phyloP scores from a whole-genome alignment of 495 filamentous ascomycete species.

The Articulospora tetracladia region DNA sequence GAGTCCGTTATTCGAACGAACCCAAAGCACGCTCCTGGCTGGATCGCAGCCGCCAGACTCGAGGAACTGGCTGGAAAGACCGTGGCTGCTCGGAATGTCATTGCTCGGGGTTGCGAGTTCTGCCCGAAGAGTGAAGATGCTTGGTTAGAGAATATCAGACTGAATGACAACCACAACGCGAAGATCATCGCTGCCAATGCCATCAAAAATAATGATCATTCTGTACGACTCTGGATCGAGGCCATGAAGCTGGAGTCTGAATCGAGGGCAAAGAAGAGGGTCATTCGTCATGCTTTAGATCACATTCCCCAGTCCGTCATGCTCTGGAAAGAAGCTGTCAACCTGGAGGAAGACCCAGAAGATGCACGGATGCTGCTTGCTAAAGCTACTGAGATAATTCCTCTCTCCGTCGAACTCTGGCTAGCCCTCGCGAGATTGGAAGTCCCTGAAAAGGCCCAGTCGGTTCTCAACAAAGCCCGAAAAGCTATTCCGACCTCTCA shows the following conservation, averaged over 20 bases:
- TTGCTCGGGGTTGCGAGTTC: slow-evolving; percentile 79
- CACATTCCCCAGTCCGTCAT: slow-evolving; percentile 87
- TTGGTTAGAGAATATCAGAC: slow-evolving; percentile 91
- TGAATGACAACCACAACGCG: slow-evolving; percentile 88
- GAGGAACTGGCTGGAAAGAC: slow-evolving; percentile 91
- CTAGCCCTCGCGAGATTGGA: slow-evolving; percentile 87
- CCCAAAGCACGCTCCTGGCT: slow-evolving; percentile 90
- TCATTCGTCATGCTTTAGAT: slow-evolving; percentile 82
- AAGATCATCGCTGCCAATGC: slow-evolving; percentile 95
- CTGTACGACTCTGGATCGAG: slow-evolving; percentile 85
- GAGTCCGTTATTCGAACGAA: slow-evolving; percentile 96
- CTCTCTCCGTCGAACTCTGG: slow-evolving; percentile 90
- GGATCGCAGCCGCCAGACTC: slow-evolving; percentile 90
- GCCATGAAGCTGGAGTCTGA: slow-evolving; percentile 91
- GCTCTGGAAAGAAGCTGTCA: slow-evolving; percentile 97
- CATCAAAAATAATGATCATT: slow-evolving; percentile 85
- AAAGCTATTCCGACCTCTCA: slow-evolving; percentile 88
- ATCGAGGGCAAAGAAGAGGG: slow-evolving; percentile 76
- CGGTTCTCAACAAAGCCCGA: slow-evolving; percentile 91
- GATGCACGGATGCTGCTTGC: slow-evolving; percentile 84
- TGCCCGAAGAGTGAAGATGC: slow-evolving; percentile 93
- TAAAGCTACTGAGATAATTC: slow-evolving; percentile 92
- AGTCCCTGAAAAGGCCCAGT: slow-evolving; percentile 83
- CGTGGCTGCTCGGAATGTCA: slow-evolving; percentile 78
- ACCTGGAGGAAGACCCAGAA: slow-evolving; percentile 82